These are phyloP conservation scores for Citropsis articulata DNA, from an alignment of 345 rosid genomes.

Conservation along the genomic window DNA sequence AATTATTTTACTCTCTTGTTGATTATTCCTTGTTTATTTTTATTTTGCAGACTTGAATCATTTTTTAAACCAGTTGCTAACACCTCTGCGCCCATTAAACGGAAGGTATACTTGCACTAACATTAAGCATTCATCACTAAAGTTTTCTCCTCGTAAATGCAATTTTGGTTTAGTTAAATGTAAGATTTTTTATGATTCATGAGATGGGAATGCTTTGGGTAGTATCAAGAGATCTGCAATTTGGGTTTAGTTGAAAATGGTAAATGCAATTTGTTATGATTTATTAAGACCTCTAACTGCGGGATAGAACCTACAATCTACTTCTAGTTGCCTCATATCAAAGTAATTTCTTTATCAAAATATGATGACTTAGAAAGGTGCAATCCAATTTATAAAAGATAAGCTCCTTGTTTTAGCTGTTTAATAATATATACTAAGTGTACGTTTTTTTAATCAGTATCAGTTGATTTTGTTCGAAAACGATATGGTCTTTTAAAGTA, in stretches of 20 bases:
- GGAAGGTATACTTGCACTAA: slow-evolving; percentile 55
- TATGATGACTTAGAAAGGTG: not conserved
- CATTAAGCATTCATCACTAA: slow-evolving; percentile 7
- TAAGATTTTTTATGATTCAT: not conserved
- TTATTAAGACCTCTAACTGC: too few species aligned
- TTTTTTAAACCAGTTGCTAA: slow-evolving; percentile 71
- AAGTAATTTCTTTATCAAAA: not conserved
- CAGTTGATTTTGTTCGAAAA: not conserved
- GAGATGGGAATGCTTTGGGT: not conserved
- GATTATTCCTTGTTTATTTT: slow-evolving; percentile 9
- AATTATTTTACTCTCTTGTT: slow-evolving; percentile 5
- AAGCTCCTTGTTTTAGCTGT: not conserved
- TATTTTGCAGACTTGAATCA: slow-evolving; percentile 57
- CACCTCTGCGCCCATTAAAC: slow-evolving; percentile 51
- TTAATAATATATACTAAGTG: not conserved
- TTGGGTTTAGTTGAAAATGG: too few species aligned
- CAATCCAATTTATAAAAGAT: not conserved
- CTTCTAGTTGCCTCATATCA: not conserved
- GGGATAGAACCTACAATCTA: too few species aligned
- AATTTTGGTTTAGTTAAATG: slow-evolving; percentile 1
- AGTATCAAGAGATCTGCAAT: not conserved
- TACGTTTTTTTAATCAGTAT: not conserved
- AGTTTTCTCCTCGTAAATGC: not conserved
- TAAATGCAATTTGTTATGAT: too few species aligned
- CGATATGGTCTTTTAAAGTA: not conserved